Conservation (phyloP, 768 basidiomycete species). For the Harrya chromipes region DNA sequence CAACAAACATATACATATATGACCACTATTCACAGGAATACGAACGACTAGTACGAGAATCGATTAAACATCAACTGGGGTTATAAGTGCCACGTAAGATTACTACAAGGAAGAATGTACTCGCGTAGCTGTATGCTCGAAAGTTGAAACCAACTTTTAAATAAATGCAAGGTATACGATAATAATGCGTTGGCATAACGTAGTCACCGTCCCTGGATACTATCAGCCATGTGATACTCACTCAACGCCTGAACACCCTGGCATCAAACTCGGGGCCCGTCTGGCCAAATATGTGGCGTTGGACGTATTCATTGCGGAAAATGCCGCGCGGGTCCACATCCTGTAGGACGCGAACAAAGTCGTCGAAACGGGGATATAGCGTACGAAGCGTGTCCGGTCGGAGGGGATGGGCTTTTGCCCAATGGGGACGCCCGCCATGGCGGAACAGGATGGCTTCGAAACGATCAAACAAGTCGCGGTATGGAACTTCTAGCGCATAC, state of each 20-base stretch:
- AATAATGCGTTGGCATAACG: too few species aligned
- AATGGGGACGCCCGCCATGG: slow-evolving; percentile 86
- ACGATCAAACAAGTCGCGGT: slow-evolving; percentile 68
- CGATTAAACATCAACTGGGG: slow-evolving; percentile 84
- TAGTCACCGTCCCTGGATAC: too few species aligned
- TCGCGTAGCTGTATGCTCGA: slow-evolving; percentile 5
- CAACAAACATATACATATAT: neutral
- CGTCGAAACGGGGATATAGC: slow-evolving; percentile 80
- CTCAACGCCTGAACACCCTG: slow-evolving; percentile 45
- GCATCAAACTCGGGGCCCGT: slow-evolving; percentile 37
- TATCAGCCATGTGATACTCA: neutral
- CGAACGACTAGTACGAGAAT: slow-evolving; percentile 78
- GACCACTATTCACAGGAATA: slow-evolving; percentile 56
- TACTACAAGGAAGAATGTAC: slow-evolving; percentile 16
- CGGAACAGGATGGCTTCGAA: slow-evolving; percentile 71
- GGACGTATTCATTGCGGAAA: slow-evolving; percentile 87
- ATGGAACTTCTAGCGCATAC: slow-evolving; percentile 80
- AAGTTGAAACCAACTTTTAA: neutral
- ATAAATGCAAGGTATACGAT: neutral
- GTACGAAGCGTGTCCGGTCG: slow-evolving; percentile 57
- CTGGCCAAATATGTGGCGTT: slow-evolving; percentile 79
- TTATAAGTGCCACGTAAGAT: slow-evolving; percentile 38
- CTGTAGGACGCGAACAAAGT: slow-evolving; percentile 65
- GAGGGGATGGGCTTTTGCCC: slow-evolving; percentile 89
- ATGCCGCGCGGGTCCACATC: slow-evolving; percentile 71